Evolutionary conservation across 768 basidiomycete species (phyloP), one percentile per base, ranked within the genome.

Genomic region (Astraeus odoratus): DNA sequence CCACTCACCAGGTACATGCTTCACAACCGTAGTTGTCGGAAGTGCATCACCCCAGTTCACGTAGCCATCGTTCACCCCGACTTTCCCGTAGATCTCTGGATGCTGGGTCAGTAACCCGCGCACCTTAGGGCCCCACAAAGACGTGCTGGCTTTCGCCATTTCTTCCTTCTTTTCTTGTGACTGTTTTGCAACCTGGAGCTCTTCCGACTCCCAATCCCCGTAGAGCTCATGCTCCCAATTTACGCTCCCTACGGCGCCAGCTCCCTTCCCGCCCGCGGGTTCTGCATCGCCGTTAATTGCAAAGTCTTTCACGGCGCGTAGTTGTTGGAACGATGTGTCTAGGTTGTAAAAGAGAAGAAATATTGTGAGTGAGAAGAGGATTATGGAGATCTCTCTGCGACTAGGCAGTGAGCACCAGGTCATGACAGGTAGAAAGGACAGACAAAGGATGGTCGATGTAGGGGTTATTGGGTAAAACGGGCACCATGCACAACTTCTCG

Each of bases 271-370:
- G n/a, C n/a, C n/a, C n/a, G n/a, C n/a, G n/a, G n/a, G n/a, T n/a
- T 43, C 64, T 34, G 31, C 27, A 20, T 60, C 45, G 31, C 29
- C 35, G 9, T 38, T 23, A 15, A 31, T 60, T 65, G 50, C 68
- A 66, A 37, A 69, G 62, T 37, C 63, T 56, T 18, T 67, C 64
- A 49, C 75, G 74, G 43, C 75, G 61, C 75, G 75, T 8, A 78
- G 61, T 29, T 74, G 65, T 34, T 71, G 69, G 5, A 87, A 65
- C 0, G 84, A 79, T 3, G 72, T 61, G 60, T 87, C 83, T 48
- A 88, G 65, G 64, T 91, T 86, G 59, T 82, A 86, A 30, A 86
- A 76, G 36, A 92, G 61, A 23, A 84, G 64, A 57, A 90, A 86
- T 40, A 78, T 63, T 13, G 77, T 68, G 25, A 87, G 60, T 8